Conservation (phyloP, 2,329 filamentous ascomycete species). For the Aplosporella prunicola region DNA sequence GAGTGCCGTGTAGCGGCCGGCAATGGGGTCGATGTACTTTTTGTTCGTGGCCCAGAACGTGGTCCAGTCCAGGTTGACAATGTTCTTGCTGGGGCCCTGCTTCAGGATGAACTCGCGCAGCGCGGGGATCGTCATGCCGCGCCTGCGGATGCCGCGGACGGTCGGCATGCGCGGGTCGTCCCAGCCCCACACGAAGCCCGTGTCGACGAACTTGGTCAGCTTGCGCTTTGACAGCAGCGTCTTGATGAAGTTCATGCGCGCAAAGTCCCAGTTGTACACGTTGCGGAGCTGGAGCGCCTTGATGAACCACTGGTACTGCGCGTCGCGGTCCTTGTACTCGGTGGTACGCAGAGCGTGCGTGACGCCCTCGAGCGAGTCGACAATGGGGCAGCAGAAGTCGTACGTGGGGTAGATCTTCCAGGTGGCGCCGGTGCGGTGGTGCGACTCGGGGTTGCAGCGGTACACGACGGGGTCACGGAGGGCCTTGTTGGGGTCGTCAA, state of each 20-base stretch:
- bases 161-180: conserved; percentile 83
- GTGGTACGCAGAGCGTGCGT: conserved; percentile 77
- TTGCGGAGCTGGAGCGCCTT: conserved; percentile 62
- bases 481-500: conserved; percentile 88
- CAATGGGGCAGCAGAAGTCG: conserved; percentile 75
- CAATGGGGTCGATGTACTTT: conserved; percentile 42
- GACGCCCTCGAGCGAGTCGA: conserved; percentile 72
- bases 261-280: conserved; percentile 80
- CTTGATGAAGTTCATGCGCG: conserved; percentile 72
- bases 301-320: conserved; percentile 80
- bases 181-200: conserved; percentile 71
- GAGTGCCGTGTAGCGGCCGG: conserved; percentile 46
- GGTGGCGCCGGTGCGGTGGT: conserved; percentile 68
- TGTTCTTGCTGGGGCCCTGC: conserved; percentile 75
- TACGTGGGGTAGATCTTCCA: conserved; percentile 88
- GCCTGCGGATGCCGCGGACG: conserved; percentile 66
- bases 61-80: conserved; percentile 77
- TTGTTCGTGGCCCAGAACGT: conserved; percentile 48
- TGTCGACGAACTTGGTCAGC: conserved; percentile 71
- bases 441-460: conserved; percentile 67
- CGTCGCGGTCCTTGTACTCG: conserved; percentile 80
- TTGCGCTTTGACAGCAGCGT: conserved; percentile 82
- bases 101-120: conserved; percentile 76
- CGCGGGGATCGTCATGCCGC: conserved; percentile 70
- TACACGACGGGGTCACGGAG: conserved; percentile 97